Base-by-base conservation (phyloP, 345 rosid genomes). In the Eucalyptus camaldulensis region DNA sequence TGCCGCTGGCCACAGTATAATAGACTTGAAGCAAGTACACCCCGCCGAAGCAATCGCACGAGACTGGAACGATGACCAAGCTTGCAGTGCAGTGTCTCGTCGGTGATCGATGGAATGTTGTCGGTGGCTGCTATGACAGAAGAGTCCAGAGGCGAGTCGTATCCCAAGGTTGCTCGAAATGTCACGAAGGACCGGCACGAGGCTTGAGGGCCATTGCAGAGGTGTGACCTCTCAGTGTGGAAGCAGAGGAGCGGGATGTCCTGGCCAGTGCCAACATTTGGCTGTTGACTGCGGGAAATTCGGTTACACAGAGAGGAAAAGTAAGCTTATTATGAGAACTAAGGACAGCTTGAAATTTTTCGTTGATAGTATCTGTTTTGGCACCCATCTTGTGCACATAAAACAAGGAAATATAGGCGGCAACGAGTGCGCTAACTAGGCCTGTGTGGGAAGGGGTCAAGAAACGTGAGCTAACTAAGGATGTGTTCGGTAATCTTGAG, bases 401-500 rank as follows among this genome's bases (percentile, higher is more conserved):
- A 33, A 72, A 7, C 25, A 3, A 72, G 81, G 81, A 69, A 69
- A 69, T 33, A 4, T 69, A 33, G 81, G 81, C 25, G 44, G 81
- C 25, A 72, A 72, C 13, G 6, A 72, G 45, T 72, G 81, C 81
- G 33, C 25, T 72, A 17, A 33, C 2, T 72, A 8, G 25, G 45
- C 44, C 81, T 1, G 2, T 9, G 81, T 33, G 45, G 44, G 45
- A 69, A 16, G 25, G 37, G 44, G 81, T 69, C 3, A 33, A 33
- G 81, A 69, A 10, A 69, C 1, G 25, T 1, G 5, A 69, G 81
- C 44, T 33, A 14, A 5, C 44, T 33, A 14, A 5, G 8, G 3
- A 8, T 15, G 21, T 50, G 21, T 15, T 50, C 0, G 53, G 4
- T 50, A 50, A 50, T 0, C 1, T 50, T 15, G 8, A 50, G 0